phyloP scores from a whole-genome alignment of 306 rosid genomes.

The Luffa acutangula region DNA sequence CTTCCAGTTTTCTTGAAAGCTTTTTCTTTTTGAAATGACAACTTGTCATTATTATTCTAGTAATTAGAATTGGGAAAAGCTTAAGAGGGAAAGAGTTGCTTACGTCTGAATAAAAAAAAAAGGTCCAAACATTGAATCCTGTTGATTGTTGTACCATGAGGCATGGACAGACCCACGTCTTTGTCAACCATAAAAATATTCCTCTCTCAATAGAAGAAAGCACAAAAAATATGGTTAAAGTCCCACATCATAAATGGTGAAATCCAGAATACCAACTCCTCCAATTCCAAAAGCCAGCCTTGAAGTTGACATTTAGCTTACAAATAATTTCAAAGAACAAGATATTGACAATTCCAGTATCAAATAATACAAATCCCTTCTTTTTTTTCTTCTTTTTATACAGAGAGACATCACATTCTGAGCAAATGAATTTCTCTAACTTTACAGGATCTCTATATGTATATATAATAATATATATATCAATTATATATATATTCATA shows the following conservation, averaged over 20 bases:
- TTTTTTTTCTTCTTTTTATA: not conserved
- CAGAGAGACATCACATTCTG: conserved; percentile 8
- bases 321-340: conserved; percentile 1
- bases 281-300: not conserved
- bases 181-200: not conserved
- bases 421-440: conserved; percentile 10
- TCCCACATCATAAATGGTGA: not conserved
- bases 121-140: not conserved
- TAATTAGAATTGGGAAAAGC: not conserved
- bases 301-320: not conserved
- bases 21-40: not conserved
- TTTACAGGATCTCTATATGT: conserved; percentile 13
- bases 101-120: not conserved
- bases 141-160: not conserved
- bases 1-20: not conserved
- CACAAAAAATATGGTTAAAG: not conserved
- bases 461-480: conserved; percentile 26
- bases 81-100: not conserved
- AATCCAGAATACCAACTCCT: not conserved
- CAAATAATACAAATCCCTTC: conserved; percentile 7
- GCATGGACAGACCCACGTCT: not conserved
- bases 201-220: not conserved
- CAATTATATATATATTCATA: conserved; percentile 29
- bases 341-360: conserved; percentile 5
- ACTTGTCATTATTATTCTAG: not conserved